Base-by-base conservation (phyloP, 352 stramenopile species). In the Thalassiosira sp. region DNA sequence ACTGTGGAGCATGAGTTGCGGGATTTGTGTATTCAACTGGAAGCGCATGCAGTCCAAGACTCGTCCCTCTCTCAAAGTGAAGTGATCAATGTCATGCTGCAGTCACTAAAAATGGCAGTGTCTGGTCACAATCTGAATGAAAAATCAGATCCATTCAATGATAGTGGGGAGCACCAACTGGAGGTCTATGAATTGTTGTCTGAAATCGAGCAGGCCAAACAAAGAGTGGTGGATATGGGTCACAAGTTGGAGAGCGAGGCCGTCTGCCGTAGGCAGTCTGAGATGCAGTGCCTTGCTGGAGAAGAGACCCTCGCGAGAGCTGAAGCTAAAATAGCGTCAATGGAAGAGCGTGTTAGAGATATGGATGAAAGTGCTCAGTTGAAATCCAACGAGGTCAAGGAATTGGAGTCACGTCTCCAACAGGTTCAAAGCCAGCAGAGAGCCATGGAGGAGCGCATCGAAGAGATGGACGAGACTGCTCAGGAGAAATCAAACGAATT, bases 191-290 rank as follows among this genome's bases (percentile, higher is more conserved):
- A 69, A 60, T 66, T 80, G 35, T 42, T 72, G 16, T 67, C 72
- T 24, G 56, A 81, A 54, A 75, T 81, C n/a, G 64, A 81, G n/a
- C 56, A 72, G 11, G 63, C 63, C 16, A 81, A 67, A 40, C 48
- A 70, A 48, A 69, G n/a, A 59, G 40, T 67, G 27, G 33, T 62
- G 8, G 72, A 70, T 11, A 51, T 72, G 24, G 25, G 25, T 20
- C 20, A 40, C 1, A 62, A 64, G 33, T 58, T 70, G 24, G 58
- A 71, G 33, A 69, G 37, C 25, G 68, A 78, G 65, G 24, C 52
- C 8, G 53, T 25, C 22, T 27, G 33, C 33, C 54, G 35, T 45
- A 71, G 53, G 37, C n/a, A 53, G n/a, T 59, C 51, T 49, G 59
- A 78, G 42, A 67, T 69, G 35, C 33, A 59, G 28, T 61, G 52